Evolutionary conservation across 2,329 filamentous ascomycete species (phyloP).

Genomic region (Apiospora malaysiana): DNA sequence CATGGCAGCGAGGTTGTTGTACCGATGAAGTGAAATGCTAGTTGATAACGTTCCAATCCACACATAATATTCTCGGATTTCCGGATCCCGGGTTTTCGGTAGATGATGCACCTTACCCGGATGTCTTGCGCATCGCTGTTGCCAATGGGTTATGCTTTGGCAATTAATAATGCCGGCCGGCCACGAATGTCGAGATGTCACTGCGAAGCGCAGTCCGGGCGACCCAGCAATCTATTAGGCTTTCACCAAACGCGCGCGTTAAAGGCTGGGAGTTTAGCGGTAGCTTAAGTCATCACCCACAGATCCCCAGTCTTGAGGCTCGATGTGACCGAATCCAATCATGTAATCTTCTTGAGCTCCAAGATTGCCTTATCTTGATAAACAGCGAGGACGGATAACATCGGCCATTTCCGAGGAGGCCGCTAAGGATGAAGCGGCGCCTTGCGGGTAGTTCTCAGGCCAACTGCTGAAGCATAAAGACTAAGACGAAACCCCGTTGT

Average conservation of each 20-base stretch:
- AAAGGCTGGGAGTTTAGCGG: background rate
- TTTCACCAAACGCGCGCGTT: background rate
- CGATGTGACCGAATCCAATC: background rate
- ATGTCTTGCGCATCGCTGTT: background rate
- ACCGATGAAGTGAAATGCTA: background rate
- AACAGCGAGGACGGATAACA: background rate
- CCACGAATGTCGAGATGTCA: no score
- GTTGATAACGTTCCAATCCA: background rate
- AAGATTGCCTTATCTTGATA: constrained; percentile 13
- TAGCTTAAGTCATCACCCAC: background rate
- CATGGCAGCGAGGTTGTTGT: background rate
- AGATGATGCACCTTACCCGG: background rate
- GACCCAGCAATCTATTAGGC: background rate
- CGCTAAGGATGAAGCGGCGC: constrained; percentile 1
- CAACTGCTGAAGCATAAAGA: background rate
- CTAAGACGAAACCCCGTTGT: background rate
- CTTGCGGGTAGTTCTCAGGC: background rate
- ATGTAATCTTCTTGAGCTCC: background rate
- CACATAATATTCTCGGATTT: background rate
- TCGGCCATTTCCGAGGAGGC: constrained; percentile 11
- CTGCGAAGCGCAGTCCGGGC: background rate
- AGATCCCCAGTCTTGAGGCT: background rate
- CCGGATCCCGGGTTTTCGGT: background rate
- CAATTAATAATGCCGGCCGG: background rate
- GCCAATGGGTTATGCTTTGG: background rate